Evolutionary conservation across 176 grass and related monocot species (phyloP).

Genomic region (Avena sativa): DNA sequence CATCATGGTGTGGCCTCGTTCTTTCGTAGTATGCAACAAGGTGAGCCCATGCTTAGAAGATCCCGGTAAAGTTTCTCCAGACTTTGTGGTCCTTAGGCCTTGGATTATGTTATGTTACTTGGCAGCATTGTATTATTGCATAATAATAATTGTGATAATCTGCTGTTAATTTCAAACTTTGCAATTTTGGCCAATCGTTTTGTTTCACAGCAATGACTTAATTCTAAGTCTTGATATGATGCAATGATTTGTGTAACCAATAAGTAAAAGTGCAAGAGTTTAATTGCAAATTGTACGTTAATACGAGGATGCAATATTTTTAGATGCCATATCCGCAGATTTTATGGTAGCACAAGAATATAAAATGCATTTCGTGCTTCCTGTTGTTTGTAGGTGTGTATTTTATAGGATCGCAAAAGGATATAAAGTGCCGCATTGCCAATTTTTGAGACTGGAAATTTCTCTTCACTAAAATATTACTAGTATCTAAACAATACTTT

Average conservation of each 20-base stretch:
- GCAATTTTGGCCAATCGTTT: background rate
- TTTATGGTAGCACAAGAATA: background rate
- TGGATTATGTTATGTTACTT: background rate
- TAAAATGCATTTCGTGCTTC: background rate
- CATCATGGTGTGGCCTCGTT: no score
- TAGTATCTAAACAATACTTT: background rate
- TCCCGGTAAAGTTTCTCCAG: no score
- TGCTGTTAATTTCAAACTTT: background rate
- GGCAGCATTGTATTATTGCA: background rate
- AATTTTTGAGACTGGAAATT: slow-evolving; percentile 19
- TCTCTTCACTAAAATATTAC: background rate
- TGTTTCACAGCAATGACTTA: background rate
- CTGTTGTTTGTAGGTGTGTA: background rate
- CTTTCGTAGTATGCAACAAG: background rate
- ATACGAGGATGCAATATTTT: background rate
- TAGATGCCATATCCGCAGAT: background rate
- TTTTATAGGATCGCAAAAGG: background rate
- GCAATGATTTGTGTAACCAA: background rate
- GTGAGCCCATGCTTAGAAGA: background rate
- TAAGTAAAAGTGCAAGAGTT: background rate
- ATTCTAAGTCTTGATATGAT: background rate
- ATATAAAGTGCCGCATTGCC: background rate
- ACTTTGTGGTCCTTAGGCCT: background rate
- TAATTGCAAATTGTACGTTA: background rate
- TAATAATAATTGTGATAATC: background rate